Evolutionary conservation across 1,139 yeast genomes (phyloP).

Genomic region (Geotrichum bryndzae): DNA sequence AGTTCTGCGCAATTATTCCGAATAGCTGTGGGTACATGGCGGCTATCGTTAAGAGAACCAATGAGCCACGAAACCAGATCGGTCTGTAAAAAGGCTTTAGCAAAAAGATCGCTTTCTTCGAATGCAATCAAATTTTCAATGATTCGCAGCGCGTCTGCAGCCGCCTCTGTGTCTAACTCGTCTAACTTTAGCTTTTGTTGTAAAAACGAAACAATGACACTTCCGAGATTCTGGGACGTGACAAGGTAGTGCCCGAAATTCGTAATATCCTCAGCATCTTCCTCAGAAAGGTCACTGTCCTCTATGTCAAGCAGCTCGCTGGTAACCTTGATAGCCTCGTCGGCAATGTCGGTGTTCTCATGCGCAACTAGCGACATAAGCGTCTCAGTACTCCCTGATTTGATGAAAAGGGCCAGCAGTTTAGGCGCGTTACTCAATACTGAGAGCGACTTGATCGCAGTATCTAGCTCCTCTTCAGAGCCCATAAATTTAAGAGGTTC

Average conservation of each 20-base stretch:
- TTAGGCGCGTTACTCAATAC: constrained; percentile 28
- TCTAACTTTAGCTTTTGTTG: constrained; percentile 1
- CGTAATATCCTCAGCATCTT: constrained; percentile 15
- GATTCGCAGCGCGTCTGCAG: constrained; percentile 18
- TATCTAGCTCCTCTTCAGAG: constrained; percentile 31
- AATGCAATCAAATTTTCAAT: constrained; percentile 10
- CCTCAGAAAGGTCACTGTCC: constrained; percentile 10
- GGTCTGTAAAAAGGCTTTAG: constrained; percentile 12
- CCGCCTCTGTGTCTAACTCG: constrained; percentile 8
- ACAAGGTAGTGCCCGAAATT: constrained; percentile 19
- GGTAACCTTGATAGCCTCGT: constrained; percentile 26
- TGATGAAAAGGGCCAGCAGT: constrained; percentile 25
- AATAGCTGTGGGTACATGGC: constrained; percentile 18
- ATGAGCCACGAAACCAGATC: constrained; percentile 22
- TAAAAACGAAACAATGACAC: constrained; percentile 4
- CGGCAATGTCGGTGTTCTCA: constrained; percentile 35
- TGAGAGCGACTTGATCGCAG: constrained; percentile 33
- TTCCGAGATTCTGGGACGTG: neutral
- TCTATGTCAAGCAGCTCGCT: constrained; percentile 29
- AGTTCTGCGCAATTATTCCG: constrained; percentile 27
- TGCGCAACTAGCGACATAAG: constrained; percentile 31
- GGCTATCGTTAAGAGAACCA: constrained; percentile 14
- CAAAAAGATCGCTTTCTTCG: neutral
- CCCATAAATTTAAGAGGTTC: constrained; percentile 35
- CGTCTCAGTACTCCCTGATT: constrained; percentile 24